These are phyloP conservation scores for Tilletiaria anomala DNA, from an alignment of 1,284 basidiomycete species.

Conservation along the genomic window DNA sequence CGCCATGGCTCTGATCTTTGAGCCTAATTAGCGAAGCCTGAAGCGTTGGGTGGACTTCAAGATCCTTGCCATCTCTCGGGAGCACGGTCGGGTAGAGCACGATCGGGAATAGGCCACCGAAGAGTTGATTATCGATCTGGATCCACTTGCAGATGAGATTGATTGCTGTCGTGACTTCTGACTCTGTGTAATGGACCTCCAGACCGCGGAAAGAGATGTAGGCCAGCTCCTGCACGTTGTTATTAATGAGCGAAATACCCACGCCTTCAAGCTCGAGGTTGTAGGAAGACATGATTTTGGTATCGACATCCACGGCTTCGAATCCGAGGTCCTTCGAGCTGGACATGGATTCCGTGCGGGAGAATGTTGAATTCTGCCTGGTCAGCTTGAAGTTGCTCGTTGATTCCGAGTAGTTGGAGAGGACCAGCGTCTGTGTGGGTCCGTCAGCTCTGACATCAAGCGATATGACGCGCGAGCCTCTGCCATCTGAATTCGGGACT, in stretches of 20 bases:
- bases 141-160: constrained; percentile 74
- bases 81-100: constrained; percentile 89
- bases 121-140: constrained; percentile 83
- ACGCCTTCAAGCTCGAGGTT: constrained; percentile 74
- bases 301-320: constrained; percentile 66
- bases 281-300: constrained; percentile 55
- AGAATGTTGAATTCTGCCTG: constrained; percentile 46
- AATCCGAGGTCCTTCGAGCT: constrained; percentile 50
- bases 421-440: constrained; percentile 67
- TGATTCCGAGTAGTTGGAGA: constrained; percentile 75
- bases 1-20: constrained; percentile 77
- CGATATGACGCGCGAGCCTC: constrained; percentile 54
- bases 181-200: constrained; percentile 74
- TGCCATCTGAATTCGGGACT: constrained; percentile 43
- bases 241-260: constrained; percentile 82
- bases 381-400: constrained; percentile 77
- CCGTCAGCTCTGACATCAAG: constrained; percentile 87
- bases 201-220: constrained; percentile 70
- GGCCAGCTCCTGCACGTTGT: constrained; percentile 71
- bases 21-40: constrained; percentile 77
- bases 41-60: constrained; percentile 72
- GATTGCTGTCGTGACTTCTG: constrained; percentile 62
- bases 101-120: constrained; percentile 89
- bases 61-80: constrained; percentile 60
- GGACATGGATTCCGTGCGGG: constrained; percentile 57